A percentile compares a stretch with the other conserved stretches of the same genome.
phyloP scores from a whole-genome alignment of 2,329 filamentous ascomycete species.

The Talaromyces sp. region DNA sequence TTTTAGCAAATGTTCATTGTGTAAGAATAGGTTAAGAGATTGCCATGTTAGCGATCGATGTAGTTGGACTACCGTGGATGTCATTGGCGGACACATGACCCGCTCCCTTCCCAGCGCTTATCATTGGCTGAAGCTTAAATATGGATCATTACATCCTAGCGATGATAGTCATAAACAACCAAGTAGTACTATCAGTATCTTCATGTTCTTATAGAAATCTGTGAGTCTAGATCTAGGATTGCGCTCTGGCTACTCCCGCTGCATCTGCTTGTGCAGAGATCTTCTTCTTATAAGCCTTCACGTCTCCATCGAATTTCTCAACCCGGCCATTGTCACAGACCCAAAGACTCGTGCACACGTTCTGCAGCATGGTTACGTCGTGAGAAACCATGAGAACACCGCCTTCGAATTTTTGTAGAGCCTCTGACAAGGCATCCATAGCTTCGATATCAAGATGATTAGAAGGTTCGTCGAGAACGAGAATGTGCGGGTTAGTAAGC shows the following conservation, averaged over 20 bases:
- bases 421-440: slow-evolving; percentile 89
- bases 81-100: slow-evolving; percentile 3
- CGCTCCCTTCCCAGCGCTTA: background rate
- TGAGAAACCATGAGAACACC: slow-evolving; percentile 98
- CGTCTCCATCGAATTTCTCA: slow-evolving; percentile 92
- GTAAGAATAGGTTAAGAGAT: background rate
- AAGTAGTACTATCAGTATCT: background rate
- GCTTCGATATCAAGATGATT: slow-evolving; percentile 99
- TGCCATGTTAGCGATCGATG: background rate
- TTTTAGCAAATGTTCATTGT: no score
- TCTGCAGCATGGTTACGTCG: slow-evolving; percentile 98
- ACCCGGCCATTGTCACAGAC: slow-evolving; percentile 93
- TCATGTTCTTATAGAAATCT: background rate
- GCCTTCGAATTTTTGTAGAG: slow-evolving; percentile 81
- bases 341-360: slow-evolving; percentile 91
- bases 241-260: slow-evolving; percentile 65
- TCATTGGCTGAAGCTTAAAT: background rate
- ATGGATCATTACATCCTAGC: background rate
- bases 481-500: slow-evolving; percentile 89
- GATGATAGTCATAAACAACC: background rate
- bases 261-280: slow-evolving; percentile 86
- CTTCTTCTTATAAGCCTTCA: slow-evolving; percentile 96
- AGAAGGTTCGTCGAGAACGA: slow-evolving; percentile 96
- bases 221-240: slow-evolving; percentile 25
- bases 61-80: background rate